Conservation (phyloP, 2,329 filamentous ascomycete genomes). For the Colletotrichum chrysophilum region DNA sequence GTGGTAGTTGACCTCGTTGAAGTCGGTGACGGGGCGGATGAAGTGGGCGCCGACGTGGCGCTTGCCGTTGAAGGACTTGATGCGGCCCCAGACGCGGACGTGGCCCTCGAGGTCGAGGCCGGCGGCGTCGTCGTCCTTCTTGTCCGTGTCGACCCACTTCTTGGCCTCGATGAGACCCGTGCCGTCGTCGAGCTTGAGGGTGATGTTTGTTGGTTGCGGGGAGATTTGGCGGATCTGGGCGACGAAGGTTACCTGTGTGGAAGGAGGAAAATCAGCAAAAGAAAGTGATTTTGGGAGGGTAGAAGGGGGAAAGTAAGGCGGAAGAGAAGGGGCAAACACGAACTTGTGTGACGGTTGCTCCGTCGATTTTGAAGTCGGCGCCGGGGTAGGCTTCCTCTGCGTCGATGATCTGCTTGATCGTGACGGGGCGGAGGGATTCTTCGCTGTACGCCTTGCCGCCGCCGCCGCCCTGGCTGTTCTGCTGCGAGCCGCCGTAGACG, state of each 20-base stretch:
- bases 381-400: slow-evolving; percentile 76
- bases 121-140: slow-evolving; percentile 50
- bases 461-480: slow-evolving; percentile 57
- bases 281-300: no score
- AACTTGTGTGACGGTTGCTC: slow-evolving; percentile 73
- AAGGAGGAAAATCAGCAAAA: not conserved
- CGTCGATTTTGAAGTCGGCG: slow-evolving; percentile 85
- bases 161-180: slow-evolving; percentile 92
- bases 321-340: not conserved
- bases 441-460: slow-evolving; percentile 71
- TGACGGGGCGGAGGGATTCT: slow-evolving; percentile 90
- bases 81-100: slow-evolving; percentile 82
- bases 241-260: slow-evolving; percentile 67
- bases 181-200: slow-evolving; percentile 93
- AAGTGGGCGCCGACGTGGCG: slow-evolving; percentile 80
- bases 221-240: slow-evolving; percentile 89
- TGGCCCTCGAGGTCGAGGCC: slow-evolving; percentile 76
- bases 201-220: slow-evolving; percentile 88
- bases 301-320: not conserved
- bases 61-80: slow-evolving; percentile 86
- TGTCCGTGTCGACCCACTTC: slow-evolving; percentile 77
- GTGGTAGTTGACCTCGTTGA: slow-evolving; percentile 94
- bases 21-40: slow-evolving; percentile 80
- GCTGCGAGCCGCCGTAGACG: slow-evolving; percentile 63
- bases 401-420: slow-evolving; percentile 92